A percentile compares a stretch with the other conserved stretches of the same genome.
Conservation (phyloP, 129 eudicot genomes). For the Flaveria robusta region DNA sequence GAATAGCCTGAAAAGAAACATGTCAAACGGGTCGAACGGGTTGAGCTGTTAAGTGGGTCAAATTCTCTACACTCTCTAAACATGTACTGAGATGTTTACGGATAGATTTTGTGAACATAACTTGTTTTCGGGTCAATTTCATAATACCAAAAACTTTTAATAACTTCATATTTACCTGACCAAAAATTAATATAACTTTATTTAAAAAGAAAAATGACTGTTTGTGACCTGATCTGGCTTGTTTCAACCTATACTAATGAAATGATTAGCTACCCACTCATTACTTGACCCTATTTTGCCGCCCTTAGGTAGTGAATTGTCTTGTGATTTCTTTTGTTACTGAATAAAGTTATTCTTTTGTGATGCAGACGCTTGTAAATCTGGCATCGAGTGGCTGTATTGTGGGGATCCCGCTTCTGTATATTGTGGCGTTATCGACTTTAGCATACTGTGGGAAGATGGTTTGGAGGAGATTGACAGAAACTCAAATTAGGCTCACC, state of each 20-base stretch:
- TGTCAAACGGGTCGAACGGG: background rate
- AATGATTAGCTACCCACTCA: background rate
- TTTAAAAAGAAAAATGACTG: background rate
- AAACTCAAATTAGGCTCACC: slow-evolving; percentile 45
- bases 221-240: background rate
- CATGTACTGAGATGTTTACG: background rate
- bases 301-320: background rate
- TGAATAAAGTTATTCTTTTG: background rate
- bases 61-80: background rate
- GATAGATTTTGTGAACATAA: too few relatives aligned
- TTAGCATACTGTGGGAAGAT: slow-evolving; percentile 77
- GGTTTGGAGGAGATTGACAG: slow-evolving; percentile 78
- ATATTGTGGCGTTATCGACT: slow-evolving; percentile 55
- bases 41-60: background rate
- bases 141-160: too few relatives aligned
- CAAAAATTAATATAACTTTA: too few relatives aligned
- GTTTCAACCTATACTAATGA: background rate
- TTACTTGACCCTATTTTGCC: too few relatives aligned
- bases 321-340: background rate
- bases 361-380: slow-evolving; percentile 73
- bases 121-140: too few relatives aligned
- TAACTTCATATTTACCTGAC: too few relatives aligned
- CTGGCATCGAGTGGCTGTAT: slow-evolving; percentile 78
- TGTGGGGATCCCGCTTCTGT: slow-evolving; percentile 74
- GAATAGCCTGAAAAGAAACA: background rate